Percentiles rank a stretch among this genome's conserved stretches.
phyloP scores from a whole-genome alignment of 2,329 filamentous ascomycete species.

The Mycosphaerelloides madeirae region DNA sequence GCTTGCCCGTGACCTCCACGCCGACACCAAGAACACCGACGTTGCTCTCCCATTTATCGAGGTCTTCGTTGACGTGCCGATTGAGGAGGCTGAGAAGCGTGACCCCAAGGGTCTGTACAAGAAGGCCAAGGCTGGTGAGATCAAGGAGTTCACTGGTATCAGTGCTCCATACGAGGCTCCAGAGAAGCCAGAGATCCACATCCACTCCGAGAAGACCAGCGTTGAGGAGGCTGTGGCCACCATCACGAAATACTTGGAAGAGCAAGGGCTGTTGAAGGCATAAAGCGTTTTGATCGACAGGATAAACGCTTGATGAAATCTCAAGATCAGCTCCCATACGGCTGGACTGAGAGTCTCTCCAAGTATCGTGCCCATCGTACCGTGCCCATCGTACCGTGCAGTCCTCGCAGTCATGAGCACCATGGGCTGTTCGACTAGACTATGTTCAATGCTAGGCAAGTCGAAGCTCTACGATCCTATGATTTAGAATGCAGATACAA shows the following conservation, averaged over 20 bases:
- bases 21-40: conserved; percentile 52
- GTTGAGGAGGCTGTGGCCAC: conserved; percentile 84
- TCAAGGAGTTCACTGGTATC: conserved; percentile 96
- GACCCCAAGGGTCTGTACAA: conserved; percentile 98
- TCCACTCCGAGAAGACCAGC: conserved; percentile 73
- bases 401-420: too few species aligned
- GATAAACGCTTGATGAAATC: too few species aligned
- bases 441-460: too few species aligned
- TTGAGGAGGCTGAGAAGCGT: conserved; percentile 87
- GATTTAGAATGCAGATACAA: too few species aligned
- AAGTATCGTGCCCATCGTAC: too few species aligned
- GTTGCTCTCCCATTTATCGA: conserved; percentile 79
- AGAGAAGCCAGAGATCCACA: conserved; percentile 76
- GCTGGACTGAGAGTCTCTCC: too few species aligned
- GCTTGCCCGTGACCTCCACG: conserved; percentile 75
- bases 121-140: conserved; percentile 88
- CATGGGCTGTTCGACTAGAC: too few species aligned
- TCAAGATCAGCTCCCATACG: too few species aligned
- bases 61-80: conserved; percentile 85
- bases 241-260: conserved; percentile 74
- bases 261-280: conserved; percentile 48
- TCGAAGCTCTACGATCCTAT: too few species aligned
- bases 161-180: conserved; percentile 93
- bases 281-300: conserved; percentile 1
- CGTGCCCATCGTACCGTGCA: too few species aligned